phyloP scores from a whole-genome alignment of 139 green algal species.

The Klebsormidium nitens region DNA sequence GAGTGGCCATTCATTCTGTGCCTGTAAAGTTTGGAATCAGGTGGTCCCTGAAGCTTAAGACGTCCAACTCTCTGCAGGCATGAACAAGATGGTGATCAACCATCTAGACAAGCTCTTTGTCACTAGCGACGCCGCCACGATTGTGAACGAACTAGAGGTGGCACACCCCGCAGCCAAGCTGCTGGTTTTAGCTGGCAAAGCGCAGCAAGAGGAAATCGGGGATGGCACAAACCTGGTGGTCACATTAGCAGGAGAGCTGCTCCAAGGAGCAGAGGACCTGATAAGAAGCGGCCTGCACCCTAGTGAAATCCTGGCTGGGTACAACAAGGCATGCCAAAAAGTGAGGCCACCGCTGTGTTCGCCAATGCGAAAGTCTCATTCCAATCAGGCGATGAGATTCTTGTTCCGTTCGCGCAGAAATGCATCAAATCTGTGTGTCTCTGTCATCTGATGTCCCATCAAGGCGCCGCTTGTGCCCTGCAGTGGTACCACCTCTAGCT shows the following conservation, averaged over 20 bases:
- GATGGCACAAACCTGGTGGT: conserved; percentile 97
- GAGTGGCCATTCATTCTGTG: too few relatives aligned
- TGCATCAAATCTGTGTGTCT: too few relatives aligned
- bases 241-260: conserved; percentile 87
- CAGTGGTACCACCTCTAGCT: too few relatives aligned
- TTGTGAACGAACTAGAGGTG: conserved; percentile 93
- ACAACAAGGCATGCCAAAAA: conserved; percentile 66
- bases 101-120: conserved; percentile 98
- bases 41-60: not conserved
- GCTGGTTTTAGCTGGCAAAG: conserved; percentile 83
- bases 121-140: conserved; percentile 91
- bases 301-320: conserved; percentile 90
- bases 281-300: conserved; percentile 87
- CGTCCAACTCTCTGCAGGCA: conserved; percentile 58
- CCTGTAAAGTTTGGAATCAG: too few relatives aligned
- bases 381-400: not conserved
- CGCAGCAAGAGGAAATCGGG: conserved; percentile 92
- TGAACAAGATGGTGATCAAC: conserved; percentile 99
- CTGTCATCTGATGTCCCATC: too few relatives aligned
- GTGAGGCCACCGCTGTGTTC: not conserved
- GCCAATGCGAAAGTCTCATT: conserved; percentile 3
- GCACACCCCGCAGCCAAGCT: conserved; percentile 94
- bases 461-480: too few relatives aligned
- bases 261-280: conserved; percentile 79
- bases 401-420: too few relatives aligned